Evolutionary conservation across 768 basidiomycete species (phyloP).

Genomic region (Russula abietina): DNA sequence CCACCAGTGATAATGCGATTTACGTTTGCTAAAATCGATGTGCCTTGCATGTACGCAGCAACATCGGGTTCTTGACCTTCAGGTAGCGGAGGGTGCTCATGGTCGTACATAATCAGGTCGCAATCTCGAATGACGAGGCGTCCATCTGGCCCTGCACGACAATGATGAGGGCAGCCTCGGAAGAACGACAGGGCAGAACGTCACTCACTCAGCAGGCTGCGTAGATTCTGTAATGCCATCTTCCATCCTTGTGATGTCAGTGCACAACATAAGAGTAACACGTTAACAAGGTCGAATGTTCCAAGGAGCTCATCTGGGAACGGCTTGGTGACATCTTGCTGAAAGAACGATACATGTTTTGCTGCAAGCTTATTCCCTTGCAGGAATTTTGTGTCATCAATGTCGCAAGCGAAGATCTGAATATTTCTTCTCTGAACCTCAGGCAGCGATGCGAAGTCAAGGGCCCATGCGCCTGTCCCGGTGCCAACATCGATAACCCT

Average conservation of each 20-base stretch:
- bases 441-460: conserved; percentile 4
- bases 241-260: conserved; percentile 2
- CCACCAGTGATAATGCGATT: conserved; percentile 1
- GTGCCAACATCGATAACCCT: background rate
- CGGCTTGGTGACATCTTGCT: conserved; percentile 5
- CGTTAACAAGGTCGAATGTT: conserved; percentile 11
- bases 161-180: background rate
- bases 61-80: background rate
- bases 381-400: background rate
- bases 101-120: background rate
- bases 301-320: conserved; percentile 7
- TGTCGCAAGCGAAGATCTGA: conserved; percentile 13
- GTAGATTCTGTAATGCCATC: background rate
- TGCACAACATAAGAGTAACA: background rate
- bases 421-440: background rate
- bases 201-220: background rate
- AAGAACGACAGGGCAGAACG: background rate
- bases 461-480: conserved; percentile 8
- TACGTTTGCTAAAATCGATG: background rate
- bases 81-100: conserved; percentile 1
- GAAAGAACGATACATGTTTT: background rate
- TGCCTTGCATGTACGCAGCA: background rate
- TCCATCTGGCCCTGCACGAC: background rate
- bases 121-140: conserved; percentile 4
- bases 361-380: background rate